These are phyloP conservation scores for Fraxinus angustifolia DNA, from an alignment of 305 asterid species.

Conservation along the genomic window DNA sequence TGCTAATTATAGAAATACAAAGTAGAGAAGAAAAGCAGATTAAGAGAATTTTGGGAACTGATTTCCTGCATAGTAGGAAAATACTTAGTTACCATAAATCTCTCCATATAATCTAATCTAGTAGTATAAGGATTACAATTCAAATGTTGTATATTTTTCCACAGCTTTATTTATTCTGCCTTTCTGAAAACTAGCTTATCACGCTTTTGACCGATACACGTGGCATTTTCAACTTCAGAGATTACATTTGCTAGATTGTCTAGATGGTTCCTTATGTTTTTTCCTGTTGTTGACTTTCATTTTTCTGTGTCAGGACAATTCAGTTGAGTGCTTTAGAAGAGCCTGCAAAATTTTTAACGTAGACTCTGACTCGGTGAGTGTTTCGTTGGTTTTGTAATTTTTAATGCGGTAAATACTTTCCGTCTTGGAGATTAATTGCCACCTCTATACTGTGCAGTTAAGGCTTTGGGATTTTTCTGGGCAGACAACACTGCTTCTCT, in stretches of 20 bases:
- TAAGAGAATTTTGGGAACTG: neutral
- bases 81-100: neutral
- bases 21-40: neutral
- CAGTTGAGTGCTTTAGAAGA: slow-evolving; percentile 82
- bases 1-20: neutral
- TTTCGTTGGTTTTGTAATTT: slow-evolving; percentile 4
- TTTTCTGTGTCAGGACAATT: slow-evolving; percentile 65
- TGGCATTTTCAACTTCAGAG: slow-evolving; percentile 9
- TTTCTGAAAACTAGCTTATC: slow-evolving; percentile 9
- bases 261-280: neutral
- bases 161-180: neutral
- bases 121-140: neutral
- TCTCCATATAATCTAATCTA: neutral
- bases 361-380: slow-evolving; percentile 76
- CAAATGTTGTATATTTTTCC: neutral
- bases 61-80: neutral
- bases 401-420: slow-evolving; percentile 4
- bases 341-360: slow-evolving; percentile 81
- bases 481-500: slow-evolving; percentile 60
- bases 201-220: slow-evolving; percentile 6
- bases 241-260: slow-evolving; percentile 8
- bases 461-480: slow-evolving; percentile 96
- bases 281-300: slow-evolving; percentile 19
- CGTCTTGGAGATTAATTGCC: slow-evolving; percentile 29
- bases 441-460: slow-evolving; percentile 48